Conservation (phyloP, 106 monocot species). For the Acanthochlamys bracteata region DNA sequence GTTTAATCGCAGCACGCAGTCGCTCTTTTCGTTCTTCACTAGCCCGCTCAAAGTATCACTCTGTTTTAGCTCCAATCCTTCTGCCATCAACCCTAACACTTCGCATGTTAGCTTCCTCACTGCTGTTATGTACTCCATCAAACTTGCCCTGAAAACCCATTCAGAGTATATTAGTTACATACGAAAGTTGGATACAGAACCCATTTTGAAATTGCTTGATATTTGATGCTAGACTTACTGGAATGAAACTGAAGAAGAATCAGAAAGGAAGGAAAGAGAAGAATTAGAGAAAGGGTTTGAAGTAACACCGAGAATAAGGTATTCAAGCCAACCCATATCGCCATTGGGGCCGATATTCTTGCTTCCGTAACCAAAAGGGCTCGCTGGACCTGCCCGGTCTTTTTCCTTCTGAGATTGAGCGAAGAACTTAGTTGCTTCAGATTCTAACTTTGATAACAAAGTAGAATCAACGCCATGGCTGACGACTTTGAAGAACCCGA, state of each 20-base stretch:
- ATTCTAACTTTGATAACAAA: constrained; percentile 31
- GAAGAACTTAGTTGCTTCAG: constrained; percentile 52
- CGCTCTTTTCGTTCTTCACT: constrained; percentile 45
- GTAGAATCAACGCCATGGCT: constrained; percentile 40
- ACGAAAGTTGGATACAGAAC: neutral
- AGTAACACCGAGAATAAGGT: constrained; percentile 49
- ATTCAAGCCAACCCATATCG: constrained; percentile 86
- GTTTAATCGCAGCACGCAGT: constrained; percentile 58
- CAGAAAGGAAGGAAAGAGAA: constrained; percentile 13
- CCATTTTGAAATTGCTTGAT: neutral
- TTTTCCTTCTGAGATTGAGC: constrained; percentile 34
- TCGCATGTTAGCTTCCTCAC: constrained; percentile 44
- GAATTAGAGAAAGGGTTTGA: constrained; percentile 5
- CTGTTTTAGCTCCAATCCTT: constrained; percentile 40
- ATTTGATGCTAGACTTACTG: constrained; percentile 13
- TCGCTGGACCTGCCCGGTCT: constrained; percentile 27
- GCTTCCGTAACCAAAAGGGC: constrained; percentile 70
- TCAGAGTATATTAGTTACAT: neutral
- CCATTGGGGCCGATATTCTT: constrained; percentile 67
- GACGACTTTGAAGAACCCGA: constrained; percentile 75
- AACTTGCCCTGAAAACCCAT: constrained; percentile 27
- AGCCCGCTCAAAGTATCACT: constrained; percentile 44
- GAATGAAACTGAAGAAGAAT: constrained; percentile 14
- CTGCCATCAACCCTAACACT: constrained; percentile 61
- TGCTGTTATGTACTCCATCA: constrained; percentile 45